Evolutionary conservation across 306 rosid species (phyloP).

Genomic region (Prunus kanzakura): DNA sequence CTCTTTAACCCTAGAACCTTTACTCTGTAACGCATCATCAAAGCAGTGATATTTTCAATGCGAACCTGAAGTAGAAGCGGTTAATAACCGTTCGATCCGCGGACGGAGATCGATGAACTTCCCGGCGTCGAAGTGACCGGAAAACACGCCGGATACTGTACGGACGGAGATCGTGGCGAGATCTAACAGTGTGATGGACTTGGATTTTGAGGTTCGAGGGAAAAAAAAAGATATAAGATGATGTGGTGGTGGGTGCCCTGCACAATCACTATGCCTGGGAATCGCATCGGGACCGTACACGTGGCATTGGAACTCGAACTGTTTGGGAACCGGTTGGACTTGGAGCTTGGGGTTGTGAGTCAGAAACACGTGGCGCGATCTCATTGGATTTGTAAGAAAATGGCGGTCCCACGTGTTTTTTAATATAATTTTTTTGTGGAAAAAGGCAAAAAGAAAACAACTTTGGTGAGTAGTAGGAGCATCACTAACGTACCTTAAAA

Average conservation of each 20-base stretch:
- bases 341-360: background rate
- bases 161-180: conserved; percentile 25
- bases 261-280: conserved; percentile 34
- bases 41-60: conserved; percentile 1
- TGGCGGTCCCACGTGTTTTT: background rate
- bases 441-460: background rate
- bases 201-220: conserved; percentile 16
- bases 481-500: conserved; percentile 3
- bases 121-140: conserved; percentile 2
- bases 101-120: background rate
- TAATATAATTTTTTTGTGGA: background rate
- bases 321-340: background rate
- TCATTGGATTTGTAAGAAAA: background rate
- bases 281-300: conserved; percentile 35
- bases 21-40: conserved; percentile 9
- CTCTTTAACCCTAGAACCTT: conserved; percentile 16
- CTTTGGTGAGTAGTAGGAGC: background rate
- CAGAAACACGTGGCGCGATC: background rate
- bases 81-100: background rate
- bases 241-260: conserved; percentile 27
- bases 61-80: conserved; percentile 14
- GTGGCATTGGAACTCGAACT: conserved; percentile 19
- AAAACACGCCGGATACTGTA: conserved; percentile 21
- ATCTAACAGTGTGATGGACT: conserved; percentile 21
- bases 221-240: conserved; percentile 23